Percentiles rank a stretch among this genome's conserved stretches.
Evolutionary conservation across 1,139 yeast species (phyloP).

Genomic region (Tardiomyces blankii): DNA sequence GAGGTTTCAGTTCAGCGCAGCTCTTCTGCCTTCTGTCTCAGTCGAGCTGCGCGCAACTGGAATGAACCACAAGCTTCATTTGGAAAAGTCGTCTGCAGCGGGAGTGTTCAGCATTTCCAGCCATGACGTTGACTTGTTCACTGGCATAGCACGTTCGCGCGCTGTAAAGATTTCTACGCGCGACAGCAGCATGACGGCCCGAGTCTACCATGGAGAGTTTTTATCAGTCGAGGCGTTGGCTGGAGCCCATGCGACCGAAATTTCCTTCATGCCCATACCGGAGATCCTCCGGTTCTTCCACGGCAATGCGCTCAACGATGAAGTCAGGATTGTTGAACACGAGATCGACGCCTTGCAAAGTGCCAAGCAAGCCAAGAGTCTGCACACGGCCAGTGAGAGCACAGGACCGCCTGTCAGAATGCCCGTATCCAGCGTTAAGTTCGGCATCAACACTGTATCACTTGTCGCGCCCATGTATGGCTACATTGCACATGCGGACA

Average conservation of each 20-base stretch:
- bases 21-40: background rate
- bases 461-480: background rate
- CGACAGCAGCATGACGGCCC: background rate
- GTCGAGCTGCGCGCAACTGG: background rate
- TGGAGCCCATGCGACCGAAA: background rate
- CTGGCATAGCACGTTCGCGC: background rate
- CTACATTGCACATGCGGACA: background rate
- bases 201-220: background rate
- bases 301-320: background rate
- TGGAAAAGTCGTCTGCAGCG: background rate
- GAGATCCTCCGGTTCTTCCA: background rate
- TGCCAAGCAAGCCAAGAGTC: no score
- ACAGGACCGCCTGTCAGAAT: background rate
- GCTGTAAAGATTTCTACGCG: background rate
- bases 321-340: background rate
- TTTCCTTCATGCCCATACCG: background rate
- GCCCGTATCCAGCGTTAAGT: background rate
- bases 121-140: background rate
- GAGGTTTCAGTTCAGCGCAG: background rate
- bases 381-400: background rate
- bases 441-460: background rate
- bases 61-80: background rate
- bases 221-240: background rate
- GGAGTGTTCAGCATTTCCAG: background rate
- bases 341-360: background rate